Evolutionary conservation across 192 early-diverging fungal species (phyloP).

Genomic region (Dimargaris xerosporica): DNA sequence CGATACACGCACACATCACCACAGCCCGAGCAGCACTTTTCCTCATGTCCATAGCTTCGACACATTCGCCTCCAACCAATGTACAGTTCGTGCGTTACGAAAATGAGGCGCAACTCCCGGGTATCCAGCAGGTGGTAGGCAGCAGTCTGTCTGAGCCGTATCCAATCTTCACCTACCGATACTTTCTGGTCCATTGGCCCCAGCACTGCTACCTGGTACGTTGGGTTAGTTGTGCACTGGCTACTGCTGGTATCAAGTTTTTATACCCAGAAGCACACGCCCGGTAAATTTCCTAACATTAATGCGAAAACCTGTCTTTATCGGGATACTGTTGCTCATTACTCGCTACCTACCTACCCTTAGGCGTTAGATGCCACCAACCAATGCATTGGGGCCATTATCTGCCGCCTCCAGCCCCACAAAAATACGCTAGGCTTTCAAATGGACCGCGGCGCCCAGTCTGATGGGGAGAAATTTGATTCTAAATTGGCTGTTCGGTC

Average conservation of each 20-base stretch:
- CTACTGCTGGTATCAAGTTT: not conserved
- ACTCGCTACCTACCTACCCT: not conserved
- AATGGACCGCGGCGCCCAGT: not conserved
- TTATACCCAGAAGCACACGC: not conserved
- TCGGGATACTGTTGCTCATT: not conserved
- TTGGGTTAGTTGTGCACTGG: not conserved
- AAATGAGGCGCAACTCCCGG: not conserved
- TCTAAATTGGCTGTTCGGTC: not conserved
- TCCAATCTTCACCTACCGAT: slow-evolving; percentile 1
- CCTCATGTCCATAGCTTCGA: too few species aligned
- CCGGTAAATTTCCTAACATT: too few species aligned
- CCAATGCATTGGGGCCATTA: slow-evolving; percentile 67
- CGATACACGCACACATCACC: too few species aligned
- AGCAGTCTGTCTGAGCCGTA: not conserved
- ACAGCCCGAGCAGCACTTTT: too few species aligned
- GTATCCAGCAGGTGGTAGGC: not conserved
- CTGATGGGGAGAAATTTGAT: not conserved
- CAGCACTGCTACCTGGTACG: slow-evolving; percentile 5
- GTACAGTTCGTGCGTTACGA: not conserved
- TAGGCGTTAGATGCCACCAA: slow-evolving; percentile 39
- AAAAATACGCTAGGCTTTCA: slow-evolving; percentile 21
- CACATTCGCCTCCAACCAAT: not conserved
- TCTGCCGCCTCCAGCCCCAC: slow-evolving; percentile 76
- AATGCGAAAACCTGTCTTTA: not conserved
- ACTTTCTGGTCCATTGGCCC: slow-evolving; percentile 2